A percentile compares a stretch with the other conserved stretches of the same genome.
Evolutionary conservation across 1,284 basidiomycete species (phyloP).

Genomic region (Rhodotorula mucilaginosa): DNA sequence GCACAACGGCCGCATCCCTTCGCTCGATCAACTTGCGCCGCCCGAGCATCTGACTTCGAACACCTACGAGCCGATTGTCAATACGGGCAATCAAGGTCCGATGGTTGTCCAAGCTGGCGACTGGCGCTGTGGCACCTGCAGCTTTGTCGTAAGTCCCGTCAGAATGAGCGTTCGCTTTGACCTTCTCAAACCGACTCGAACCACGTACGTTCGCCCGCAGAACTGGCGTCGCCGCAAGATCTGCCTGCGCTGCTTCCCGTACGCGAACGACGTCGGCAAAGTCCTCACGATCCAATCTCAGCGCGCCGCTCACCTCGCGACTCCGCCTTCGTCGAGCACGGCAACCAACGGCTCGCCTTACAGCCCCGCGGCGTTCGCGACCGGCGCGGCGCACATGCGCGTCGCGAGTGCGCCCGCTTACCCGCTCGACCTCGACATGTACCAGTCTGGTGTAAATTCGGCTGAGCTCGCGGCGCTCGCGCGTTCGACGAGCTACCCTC

Average conservation of each 20-base stretch:
- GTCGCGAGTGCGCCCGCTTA: not conserved
- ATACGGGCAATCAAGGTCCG: constrained; percentile 47
- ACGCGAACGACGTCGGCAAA: constrained; percentile 35
- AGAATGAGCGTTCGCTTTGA: not conserved
- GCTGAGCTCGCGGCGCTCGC: not conserved
- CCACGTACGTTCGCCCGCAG: not conserved
- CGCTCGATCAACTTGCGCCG: constrained; percentile 24
- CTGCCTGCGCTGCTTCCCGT: constrained; percentile 10
- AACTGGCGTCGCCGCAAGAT: constrained; percentile 47
- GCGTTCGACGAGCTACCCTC: not conserved
- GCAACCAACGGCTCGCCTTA: not conserved
- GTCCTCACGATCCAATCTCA: constrained; percentile 33
- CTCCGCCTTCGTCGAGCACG: not conserved
- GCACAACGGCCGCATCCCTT: constrained; percentile 34
- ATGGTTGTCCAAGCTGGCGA: constrained; percentile 49
- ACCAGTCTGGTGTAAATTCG: not conserved
- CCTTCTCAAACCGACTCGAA: not conserved
- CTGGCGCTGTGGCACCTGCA: constrained; percentile 47
- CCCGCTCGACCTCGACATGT: not conserved
- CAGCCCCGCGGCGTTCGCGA: not conserved
- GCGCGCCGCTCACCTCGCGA: constrained; percentile 21
- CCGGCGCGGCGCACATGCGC: not conserved
- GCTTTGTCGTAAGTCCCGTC: constrained; percentile 42
- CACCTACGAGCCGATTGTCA: constrained; percentile 28
- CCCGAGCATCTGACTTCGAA: constrained; percentile 5